A percentile compares a stretch with the other conserved stretches of the same genome.
These are phyloP conservation scores for Monosporascus sp. DNA, from an alignment of 2,329 filamentous ascomycete genomes.

Conservation along the genomic window DNA sequence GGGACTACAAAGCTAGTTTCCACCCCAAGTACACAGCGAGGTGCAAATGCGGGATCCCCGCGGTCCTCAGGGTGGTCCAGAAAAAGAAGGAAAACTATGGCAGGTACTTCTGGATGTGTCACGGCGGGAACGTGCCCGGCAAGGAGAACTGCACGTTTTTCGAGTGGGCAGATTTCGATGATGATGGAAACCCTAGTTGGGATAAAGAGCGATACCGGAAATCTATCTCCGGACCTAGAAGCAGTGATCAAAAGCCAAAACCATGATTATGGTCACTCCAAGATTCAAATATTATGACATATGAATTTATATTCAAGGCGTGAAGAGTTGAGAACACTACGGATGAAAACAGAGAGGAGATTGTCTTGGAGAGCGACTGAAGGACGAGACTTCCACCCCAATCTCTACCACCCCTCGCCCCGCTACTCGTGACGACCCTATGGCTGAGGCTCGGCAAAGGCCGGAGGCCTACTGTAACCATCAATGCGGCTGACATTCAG, in stretches of 20 bases:
- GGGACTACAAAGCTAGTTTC: slow-evolving; percentile 72
- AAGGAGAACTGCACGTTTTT: slow-evolving; percentile 71
- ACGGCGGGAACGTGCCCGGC: slow-evolving; percentile 65
- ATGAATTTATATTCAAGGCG: too few relatives aligned
- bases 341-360: too few relatives aligned
- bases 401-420: neutral
- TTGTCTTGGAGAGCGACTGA: too few relatives aligned
- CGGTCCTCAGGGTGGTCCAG: slow-evolving; percentile 71
- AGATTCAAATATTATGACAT: neutral
- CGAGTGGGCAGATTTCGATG: slow-evolving; percentile 79
- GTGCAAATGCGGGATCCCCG: slow-evolving; percentile 68
- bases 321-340: too few relatives aligned
- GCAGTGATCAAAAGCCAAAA: neutral
- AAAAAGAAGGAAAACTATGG: slow-evolving; percentile 71
- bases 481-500: slow-evolving; percentile 20
- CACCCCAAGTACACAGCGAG: slow-evolving; percentile 73
- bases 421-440: slow-evolving; percentile 2
- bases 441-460: slow-evolving; percentile 28
- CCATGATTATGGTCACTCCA: neutral
- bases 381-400: neutral
- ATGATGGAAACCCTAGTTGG: slow-evolving; percentile 77
- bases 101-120: slow-evolving; percentile 91
- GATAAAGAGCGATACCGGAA: slow-evolving; percentile 23
- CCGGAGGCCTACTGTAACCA: slow-evolving; percentile 19
- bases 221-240: neutral